Conservation (phyloP, 2,329 filamentous ascomycete genomes). For the Dactylella cylindrospora region DNA sequence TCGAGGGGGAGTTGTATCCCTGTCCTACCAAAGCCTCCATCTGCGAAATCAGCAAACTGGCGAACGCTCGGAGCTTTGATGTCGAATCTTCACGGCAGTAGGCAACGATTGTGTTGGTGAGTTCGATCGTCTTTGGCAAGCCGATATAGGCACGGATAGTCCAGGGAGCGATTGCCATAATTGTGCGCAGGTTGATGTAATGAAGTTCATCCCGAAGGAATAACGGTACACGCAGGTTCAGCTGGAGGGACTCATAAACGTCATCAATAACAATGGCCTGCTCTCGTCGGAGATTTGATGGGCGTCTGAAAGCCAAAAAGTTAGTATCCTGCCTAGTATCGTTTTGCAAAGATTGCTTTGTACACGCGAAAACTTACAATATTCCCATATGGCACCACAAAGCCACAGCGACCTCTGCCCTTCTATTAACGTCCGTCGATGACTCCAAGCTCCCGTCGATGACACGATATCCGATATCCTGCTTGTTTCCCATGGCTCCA, state of each 20-base stretch:
- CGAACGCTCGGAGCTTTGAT: constrained; percentile 10
- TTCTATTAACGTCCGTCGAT: constrained; percentile 29
- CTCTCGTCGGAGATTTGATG: constrained; percentile 17
- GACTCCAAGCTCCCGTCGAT: constrained; percentile 12
- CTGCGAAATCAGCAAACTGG: constrained; percentile 3
- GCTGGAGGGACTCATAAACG: constrained; percentile 1
- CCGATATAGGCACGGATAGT: constrained; percentile 10
- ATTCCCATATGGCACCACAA: constrained; percentile 37
- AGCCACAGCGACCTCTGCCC: constrained; percentile 19
- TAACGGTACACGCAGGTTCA: constrained; percentile 16
- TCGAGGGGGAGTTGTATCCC: constrained; percentile 9
- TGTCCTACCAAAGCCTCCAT: not conserved
- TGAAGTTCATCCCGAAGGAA: constrained; percentile 32
- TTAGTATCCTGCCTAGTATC: constrained; percentile 5
- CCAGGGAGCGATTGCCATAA: constrained; percentile 38
- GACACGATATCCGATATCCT: constrained; percentile 22
- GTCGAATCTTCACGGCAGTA: constrained; percentile 17
- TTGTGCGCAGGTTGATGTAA: constrained; percentile 37
- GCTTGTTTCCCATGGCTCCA: constrained; percentile 23
- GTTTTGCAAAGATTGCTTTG: no score
- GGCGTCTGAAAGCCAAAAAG: constrained; percentile 4
- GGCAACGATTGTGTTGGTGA: not conserved
- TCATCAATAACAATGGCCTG: constrained; percentile 12
- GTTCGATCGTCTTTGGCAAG: not conserved
- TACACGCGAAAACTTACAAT: constrained; percentile 28